Conservation (phyloP, 2,329 filamentous ascomycete species). For the Aspergillus persii region DNA sequence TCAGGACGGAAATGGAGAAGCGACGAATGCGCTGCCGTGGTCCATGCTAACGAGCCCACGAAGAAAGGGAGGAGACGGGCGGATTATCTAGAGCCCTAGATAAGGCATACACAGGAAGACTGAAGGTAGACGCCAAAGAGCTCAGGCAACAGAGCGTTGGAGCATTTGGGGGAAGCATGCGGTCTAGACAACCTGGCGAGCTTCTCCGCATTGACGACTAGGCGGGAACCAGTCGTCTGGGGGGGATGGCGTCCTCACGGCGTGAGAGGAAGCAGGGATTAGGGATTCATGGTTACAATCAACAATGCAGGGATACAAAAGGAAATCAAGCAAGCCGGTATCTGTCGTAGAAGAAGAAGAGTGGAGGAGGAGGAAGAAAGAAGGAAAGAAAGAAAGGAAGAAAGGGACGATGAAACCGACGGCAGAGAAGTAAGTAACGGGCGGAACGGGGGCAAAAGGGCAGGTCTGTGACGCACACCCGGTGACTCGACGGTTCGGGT, state of each 20-base stretch:
- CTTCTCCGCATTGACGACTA: conserved; percentile 40
- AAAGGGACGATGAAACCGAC: conserved; percentile 16
- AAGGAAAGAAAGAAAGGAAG: conserved; percentile 13
- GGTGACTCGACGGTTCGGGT: conserved; percentile 38
- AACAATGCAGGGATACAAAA: neutral
- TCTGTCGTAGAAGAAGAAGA: neutral
- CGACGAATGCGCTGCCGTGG: conserved; percentile 28
- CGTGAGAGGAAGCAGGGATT: conserved; percentile 23
- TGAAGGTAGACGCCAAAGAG: conserved; percentile 17
- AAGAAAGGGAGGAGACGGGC: conserved; percentile 7
- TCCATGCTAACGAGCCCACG: conserved; percentile 40
- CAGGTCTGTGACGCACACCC: conserved; percentile 43
- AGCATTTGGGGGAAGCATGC: conserved; percentile 26
- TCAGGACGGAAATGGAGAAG: conserved; percentile 36
- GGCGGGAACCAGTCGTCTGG: conserved; percentile 24
- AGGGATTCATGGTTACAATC: conserved; percentile 23
- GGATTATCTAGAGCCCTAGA: conserved; percentile 11
- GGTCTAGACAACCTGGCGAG: conserved; percentile 32
- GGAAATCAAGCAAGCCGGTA: too few relatives aligned
- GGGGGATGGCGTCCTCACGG: conserved; percentile 25
- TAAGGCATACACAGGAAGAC: conserved; percentile 13
- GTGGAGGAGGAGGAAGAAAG: neutral
- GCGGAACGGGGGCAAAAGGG: conserved; percentile 9
- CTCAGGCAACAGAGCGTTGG: conserved; percentile 27
- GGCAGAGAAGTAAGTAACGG: conserved; percentile 8